Conservation (phyloP, 345 rosid species). For the Syzygium aqueum region DNA sequence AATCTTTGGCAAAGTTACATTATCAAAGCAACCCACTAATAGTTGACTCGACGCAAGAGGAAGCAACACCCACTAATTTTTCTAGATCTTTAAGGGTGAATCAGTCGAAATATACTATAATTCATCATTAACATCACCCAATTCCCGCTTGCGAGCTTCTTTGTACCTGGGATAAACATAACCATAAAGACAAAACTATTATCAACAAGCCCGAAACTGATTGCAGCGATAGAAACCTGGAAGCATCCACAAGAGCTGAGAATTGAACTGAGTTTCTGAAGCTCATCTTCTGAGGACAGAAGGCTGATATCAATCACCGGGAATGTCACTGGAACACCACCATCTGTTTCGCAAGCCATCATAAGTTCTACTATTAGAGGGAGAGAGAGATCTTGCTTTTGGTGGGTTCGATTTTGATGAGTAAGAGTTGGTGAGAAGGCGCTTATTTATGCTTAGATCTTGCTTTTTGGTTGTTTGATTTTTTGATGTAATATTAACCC, state of each 20-base stretch:
- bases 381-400: not conserved
- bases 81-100: not conserved
- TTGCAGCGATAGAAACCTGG: slow-evolving; percentile 19
- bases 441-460: not conserved
- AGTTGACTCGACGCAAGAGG: not conserved
- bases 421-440: not conserved
- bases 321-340: not conserved
- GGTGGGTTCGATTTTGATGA: not conserved
- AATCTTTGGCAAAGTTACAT: not conserved
- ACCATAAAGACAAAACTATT: not conserved
- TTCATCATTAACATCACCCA: not conserved
- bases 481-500: not conserved
- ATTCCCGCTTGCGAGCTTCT: not conserved
- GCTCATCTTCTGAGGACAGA: slow-evolving; percentile 3
- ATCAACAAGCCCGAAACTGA: not conserved
- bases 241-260: slow-evolving; percentile 33
- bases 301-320: slow-evolving; percentile 19
- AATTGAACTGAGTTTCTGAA: slow-evolving; percentile 18
- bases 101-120: not conserved
- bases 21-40: not conserved
- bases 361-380: not conserved
- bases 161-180: not conserved
- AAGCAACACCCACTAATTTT: not conserved
- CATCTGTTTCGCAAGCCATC: not conserved
- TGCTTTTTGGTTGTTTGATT: not conserved